Evolutionary conservation across 257 asterid species (phyloP), one percentile per base, ranked within the genome.

Genomic region (Mentha longifolia): DNA sequence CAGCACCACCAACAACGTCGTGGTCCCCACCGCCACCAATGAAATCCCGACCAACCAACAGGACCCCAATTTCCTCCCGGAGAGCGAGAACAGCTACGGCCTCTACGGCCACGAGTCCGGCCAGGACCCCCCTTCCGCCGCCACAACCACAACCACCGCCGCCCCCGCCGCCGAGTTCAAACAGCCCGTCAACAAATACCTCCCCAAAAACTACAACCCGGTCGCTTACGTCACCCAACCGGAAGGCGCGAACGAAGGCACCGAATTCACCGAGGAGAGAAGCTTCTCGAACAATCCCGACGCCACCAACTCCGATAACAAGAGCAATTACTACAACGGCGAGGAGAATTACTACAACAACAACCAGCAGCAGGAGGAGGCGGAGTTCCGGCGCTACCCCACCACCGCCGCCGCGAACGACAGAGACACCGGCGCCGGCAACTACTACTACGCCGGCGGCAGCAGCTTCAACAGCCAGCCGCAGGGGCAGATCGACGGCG

Each of bases 201-300:
- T 89, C 14, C 96, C 97, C 56, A 87, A 86, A 66, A 92, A 92
- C 82, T 92, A 92, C 87, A 92, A 89, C 82, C 85, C 95, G 0
- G 88, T 80, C 25, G 75, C 95, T 35, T 89, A 89, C 63, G 89
- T 87, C 52, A 92, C 93, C 6, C 80, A 72, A 5, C 83, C 94
- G 0, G 92, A 87, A 31, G 81, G 80, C 79, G 11, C 39, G 7
- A 47, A 60, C 39, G 64, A 80, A 31, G 76, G n/a, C 73, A 50
- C 67, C 6, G 3, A 61, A 0, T 71, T 79, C 57, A 5, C 73
- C 0, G 70, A 76, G 1, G 74, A 76, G 2, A 58, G 46, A 5
- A 68, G 57, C 49, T 76, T 61, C 85, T 19, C 72, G 58, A 22
- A 56, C 16, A 51, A 71, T 1, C 55, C 67, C 9, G 25, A 62